Base-by-base conservation (phyloP, 1,284 basidiomycete genomes). In the Rhodotorula glutinis region DNA sequence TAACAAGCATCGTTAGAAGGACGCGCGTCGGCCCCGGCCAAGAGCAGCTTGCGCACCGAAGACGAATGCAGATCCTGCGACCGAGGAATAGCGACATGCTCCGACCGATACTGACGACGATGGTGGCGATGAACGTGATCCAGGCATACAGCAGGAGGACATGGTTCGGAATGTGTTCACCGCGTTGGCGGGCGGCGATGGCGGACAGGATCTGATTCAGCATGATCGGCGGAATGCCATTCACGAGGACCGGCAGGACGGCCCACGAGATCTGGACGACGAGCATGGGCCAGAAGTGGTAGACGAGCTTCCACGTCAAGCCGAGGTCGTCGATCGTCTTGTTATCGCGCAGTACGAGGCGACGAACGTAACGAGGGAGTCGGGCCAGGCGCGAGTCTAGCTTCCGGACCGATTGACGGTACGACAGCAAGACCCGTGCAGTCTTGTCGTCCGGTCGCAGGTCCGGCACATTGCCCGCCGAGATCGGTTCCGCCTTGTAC, bases 381-480 rank as follows among this genome's bases (percentile, higher is more conserved):
- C 56, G 51, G 5, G 40, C 44, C 33, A 68, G 44, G 40, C 71
- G 19, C 38, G 59, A 23, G 40, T 63, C 66, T 60, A 70, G 65
- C 66, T 74, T 74, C 7, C 75, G 74, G 25, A 68, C 33, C 4
- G 66, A 64, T n/a, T 53, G 58, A 23, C 82, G 73, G 72, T 79
- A 82, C 16, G 77, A 76, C n/a, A 79, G 79, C 5, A 81, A 63
- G 23, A 75, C 76, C 2, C 79, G 76, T 0, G 82, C 80, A 0
- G 83, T 77, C 29, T 79, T 78, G 73, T 84, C 82, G 66, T 82
- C 82, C 40, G 83, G 80, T 11, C 82, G 76, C 3, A 84, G 75
- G 27, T 81, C 81, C 0, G 83, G 83, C 10, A 83, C 79, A 41
- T 81, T 79, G 17, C 77, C 73, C 47, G 82, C 71, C 51, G 27